Percentiles rank a stretch among this genome's conserved stretches.
These are phyloP conservation scores for Penicillium sp. DNA, from an alignment of 2,329 filamentous ascomycete species.

Conservation along the genomic window DNA sequence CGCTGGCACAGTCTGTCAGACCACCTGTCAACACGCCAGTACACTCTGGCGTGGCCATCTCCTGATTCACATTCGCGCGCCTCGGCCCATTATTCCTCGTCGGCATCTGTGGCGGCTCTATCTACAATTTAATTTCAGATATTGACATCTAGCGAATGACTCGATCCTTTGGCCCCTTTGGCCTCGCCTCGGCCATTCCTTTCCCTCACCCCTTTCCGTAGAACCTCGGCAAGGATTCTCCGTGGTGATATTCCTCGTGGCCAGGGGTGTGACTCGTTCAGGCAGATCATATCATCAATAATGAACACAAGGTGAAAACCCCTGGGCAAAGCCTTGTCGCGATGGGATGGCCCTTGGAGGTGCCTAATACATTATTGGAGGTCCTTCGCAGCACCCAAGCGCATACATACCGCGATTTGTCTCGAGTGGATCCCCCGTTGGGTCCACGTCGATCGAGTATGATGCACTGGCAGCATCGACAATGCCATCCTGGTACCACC, in stretches of 20 bases:
- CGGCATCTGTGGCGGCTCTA: conserved; percentile 16
- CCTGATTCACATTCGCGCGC: conserved; percentile 14
- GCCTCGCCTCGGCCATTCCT: conserved; percentile 10
- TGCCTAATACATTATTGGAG: neutral
- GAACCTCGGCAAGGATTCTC: conserved; percentile 11
- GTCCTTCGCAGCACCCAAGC: neutral
- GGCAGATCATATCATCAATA: neutral
- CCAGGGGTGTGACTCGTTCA: conserved; percentile 33
- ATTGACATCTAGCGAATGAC: neutral
- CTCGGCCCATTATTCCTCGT: conserved; percentile 4
- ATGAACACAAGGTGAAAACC: neutral
- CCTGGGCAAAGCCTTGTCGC: neutral
- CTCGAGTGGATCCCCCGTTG: neutral
- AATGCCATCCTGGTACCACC: conserved; percentile 25
- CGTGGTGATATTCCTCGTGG: neutral
- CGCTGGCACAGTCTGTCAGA: neutral
- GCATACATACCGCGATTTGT: conserved; percentile 4
- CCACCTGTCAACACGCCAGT: neutral
- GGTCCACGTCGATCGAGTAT: conserved; percentile 3
- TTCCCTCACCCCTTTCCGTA: neutral
- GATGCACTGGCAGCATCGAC: neutral
- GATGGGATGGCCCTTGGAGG: neutral
- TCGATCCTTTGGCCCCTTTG: neutral
- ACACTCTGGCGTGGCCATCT: conserved; percentile 3
- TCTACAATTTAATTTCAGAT: neutral